Base-by-base conservation (phyloP, 768 basidiomycete genomes). In the Lentinula detonsa region DNA sequence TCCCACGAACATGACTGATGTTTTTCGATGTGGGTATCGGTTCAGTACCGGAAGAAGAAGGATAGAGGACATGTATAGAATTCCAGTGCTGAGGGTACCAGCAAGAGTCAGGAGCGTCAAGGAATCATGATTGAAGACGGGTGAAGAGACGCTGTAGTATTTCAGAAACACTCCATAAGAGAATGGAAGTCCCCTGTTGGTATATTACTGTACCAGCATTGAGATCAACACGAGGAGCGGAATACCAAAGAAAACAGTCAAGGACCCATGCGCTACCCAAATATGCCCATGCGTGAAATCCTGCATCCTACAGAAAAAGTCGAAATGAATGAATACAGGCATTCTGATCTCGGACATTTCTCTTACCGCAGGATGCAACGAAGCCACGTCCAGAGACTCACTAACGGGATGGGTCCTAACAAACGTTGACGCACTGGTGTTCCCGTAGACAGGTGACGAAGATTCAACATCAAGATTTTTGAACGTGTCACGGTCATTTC, bases 81-180 rank as follows among this genome's bases (percentile, higher is more conserved):
- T 66, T 8, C 71, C 71, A 15, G 69, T 67, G 2, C 67, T 64
- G 71, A 28, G 28, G 28, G 28, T 28, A 28, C 28, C 71, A 42
- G 68, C 65, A 3, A 72, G 64, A 1, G 71, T 67, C 15, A 71
- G 63, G 4, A 69, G 37, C 5, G 31, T 48, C 31, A 45, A 48
- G 10, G 65, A 66, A 18, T 63, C 60, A 1, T 66, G 35, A 18
- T 62, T 65, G n/a, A 43, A 31, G 8, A 65, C 63, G 42, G 69
- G 65, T 52, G 66, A 62, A 34, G 67, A 61, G 37, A 59, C 45
- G 21, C 45, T 50, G 57, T 71, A 72, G 34, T 67, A 60, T 35
- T 67, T 50, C 35, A 72, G 64, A 57, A 71, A 71, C 9, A 69
- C 66, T 21, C 71, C 71, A 45, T 67, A 71, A 28, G 70, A 67